Evolutionary conservation across 805 yeast genomes (phyloP), one percentile per base, ranked within the genome.

Genomic region (Wickerhamomyces rabaulensis): DNA sequence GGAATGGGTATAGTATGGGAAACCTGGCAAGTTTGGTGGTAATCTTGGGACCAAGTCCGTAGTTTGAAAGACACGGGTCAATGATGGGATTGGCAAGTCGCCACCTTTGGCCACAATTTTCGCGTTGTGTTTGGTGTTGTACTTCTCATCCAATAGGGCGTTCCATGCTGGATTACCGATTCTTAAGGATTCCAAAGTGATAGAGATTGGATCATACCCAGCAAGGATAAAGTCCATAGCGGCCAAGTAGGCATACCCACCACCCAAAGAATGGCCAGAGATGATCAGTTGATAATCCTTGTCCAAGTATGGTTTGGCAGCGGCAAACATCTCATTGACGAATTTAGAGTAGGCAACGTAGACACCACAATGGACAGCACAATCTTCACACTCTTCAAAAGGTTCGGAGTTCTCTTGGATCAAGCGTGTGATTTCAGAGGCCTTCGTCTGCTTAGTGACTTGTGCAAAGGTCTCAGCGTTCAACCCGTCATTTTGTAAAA

Each of bases 231-330:
- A 68, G 55, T 86, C 94, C 16, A 80, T 67, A 0, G 84, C 92
- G 5, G 79, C 73, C 35, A 87, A 63, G 6, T 72, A 63, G 1
- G 90, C 82, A 43, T 84, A 62, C 0, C 91, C 91, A 6, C 83
- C 95, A 3, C 90, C 91, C 33, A 87, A 64, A 0, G 94, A 87
- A 63, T 87, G 95, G 0, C 95, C 95, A 1, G 81, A 68, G 1
- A 84, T 71, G 1, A 76, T 69, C 6, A 84, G 48, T 19, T 68
- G 60, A 59, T 80, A 83, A 21, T 71, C 73, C 0, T 80, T 77
- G 9, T 54, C 54, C 37, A 55, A 25, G 37, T 74, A 64, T 16
- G 68, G 56, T 7, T 62, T 48, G 16, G 66, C 61, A 16, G 74
- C 56, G 2, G 53, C 50, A 12, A 64, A 56, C 3, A 82, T 65